phyloP scores from a whole-genome alignment of 805 yeast species.

The Ogataea neopini region DNA sequence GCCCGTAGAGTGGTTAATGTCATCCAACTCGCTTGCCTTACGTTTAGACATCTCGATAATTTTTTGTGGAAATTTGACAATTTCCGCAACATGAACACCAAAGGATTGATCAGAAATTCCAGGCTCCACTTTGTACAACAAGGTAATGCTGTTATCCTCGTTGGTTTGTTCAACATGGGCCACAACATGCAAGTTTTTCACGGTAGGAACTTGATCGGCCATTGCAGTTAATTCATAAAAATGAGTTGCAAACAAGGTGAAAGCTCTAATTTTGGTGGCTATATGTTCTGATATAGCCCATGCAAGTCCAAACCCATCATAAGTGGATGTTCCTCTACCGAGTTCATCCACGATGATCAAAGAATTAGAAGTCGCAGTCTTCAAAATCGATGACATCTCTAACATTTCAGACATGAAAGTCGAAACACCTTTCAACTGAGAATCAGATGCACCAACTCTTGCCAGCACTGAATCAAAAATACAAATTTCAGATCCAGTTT shows the following conservation, averaged over 20 bases:
- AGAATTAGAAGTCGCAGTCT: constrained; percentile 75
- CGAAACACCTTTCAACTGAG: constrained; percentile 94
- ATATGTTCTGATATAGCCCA: constrained; percentile 94
- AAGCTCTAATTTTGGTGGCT: constrained; percentile 67
- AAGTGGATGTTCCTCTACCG: constrained; percentile 93
- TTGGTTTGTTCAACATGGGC: constrained; percentile 73
- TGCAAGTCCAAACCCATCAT: constrained; percentile 97
- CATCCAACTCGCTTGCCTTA: constrained; percentile 85
- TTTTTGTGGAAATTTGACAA: constrained; percentile 88
- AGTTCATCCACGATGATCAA: constrained; percentile 90
- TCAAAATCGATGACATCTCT: constrained; percentile 85
- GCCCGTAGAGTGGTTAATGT: constrained; percentile 40
- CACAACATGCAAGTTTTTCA: constrained; percentile 85
- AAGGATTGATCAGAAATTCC: constrained; percentile 96
- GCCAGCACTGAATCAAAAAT: constrained; percentile 91
- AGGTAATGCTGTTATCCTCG: constrained; percentile 69
- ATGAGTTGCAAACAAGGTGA: constrained; percentile 93
- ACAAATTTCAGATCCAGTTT: constrained; percentile 69
- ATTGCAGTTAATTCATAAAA: constrained; percentile 92
- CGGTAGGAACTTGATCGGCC: constrained; percentile 60
- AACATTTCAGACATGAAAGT: constrained; percentile 97
- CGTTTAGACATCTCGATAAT: constrained; percentile 94
- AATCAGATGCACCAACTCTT: constrained; percentile 98
- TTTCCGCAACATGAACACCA: constrained; percentile 97
- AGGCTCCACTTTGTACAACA: constrained; percentile 89